Evolutionary conservation across 2,329 filamentous ascomycete species (phyloP), one percentile per base, ranked within the genome.

Genomic region (Aureobasidium sp.): DNA sequence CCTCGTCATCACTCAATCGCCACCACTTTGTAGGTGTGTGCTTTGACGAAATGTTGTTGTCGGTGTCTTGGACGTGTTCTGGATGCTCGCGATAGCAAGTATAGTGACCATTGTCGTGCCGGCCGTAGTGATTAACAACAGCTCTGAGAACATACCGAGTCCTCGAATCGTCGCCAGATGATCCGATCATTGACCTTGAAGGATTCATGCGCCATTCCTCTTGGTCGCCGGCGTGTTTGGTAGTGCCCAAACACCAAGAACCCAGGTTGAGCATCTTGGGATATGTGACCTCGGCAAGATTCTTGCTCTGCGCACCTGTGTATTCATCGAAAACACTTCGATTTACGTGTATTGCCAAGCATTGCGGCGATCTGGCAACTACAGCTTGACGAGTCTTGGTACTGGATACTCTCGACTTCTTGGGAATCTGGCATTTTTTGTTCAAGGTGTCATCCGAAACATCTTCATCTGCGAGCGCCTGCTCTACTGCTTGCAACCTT

Each of bases 51-150:
- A 64, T 48, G 6, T 68, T 64, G 7, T 74, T 71, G 2, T 74
- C 65, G 0, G 70, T 68, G 6, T 66, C 66, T 70, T 3, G 44
- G 22, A 8, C 61, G 49, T 22, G 44, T 12, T 63, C 62, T 49
- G 84, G 80, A 69, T 90, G 87, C 69, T 88, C 89, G 57, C 90
- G 84, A 73, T 94, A 96, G 72, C 91, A 96, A 42, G 97, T 86
- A 68, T 99, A 97, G 75, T 99, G 94, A 0, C 94, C 94, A 68
- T 96, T 96, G 65, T 97, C 91, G 72, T 97, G 94, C 36, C 89
- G 82, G 4, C 94, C 94, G 65, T 89, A 90, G 71, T 97, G 94
- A 0, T 91, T 94, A 11, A 97, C 84, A 0, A 93, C 89, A 34
- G 92, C 91, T 59, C 88, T 84, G 17, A 97, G 79, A 70, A 90